Percentiles rank a stretch among this genome's conserved stretches.
phyloP scores from a whole-genome alignment of 2,329 filamentous ascomycete genomes.

The Colletotrichum plurivorum region DNA sequence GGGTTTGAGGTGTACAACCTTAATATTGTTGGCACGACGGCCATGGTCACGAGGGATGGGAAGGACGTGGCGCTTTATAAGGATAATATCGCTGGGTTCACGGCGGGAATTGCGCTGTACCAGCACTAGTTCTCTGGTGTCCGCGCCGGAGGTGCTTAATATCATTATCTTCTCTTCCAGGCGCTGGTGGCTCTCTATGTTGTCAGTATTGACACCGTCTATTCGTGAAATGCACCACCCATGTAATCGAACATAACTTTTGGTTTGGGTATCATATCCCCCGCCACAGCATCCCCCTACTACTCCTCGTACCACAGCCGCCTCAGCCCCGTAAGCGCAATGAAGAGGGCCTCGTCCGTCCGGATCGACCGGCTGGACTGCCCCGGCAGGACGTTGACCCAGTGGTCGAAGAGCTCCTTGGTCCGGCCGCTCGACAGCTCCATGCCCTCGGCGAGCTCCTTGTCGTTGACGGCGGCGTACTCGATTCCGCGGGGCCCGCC shows the following conservation, averaged over 20 bases:
- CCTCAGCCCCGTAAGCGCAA: conserved; percentile 79
- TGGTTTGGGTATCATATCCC: conserved; percentile 36
- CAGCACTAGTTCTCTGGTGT: too few species aligned
- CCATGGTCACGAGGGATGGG: conserved; percentile 57
- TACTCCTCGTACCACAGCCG: conserved; percentile 64
- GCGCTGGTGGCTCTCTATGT: too few species aligned
- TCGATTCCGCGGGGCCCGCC: conserved; percentile 87
- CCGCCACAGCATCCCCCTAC: conserved; percentile 23
- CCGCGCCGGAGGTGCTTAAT: conserved; percentile 1
- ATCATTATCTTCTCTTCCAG: too few species aligned
- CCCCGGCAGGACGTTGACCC: conserved; percentile 84
- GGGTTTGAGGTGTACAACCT: conserved; percentile 58
- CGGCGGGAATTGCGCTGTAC: conserved; percentile 54
- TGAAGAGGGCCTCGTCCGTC: conserved; percentile 86
- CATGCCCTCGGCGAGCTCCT: conserved; percentile 65
- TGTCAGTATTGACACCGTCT: too few species aligned
- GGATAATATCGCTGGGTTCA: conserved; percentile 57
- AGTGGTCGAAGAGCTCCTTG: conserved; percentile 83
- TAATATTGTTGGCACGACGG: conserved; percentile 59
- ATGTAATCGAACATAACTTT: conserved; percentile 21
- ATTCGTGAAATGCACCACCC: background rate
- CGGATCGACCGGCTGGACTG: conserved; percentile 87
- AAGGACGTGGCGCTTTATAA: conserved; percentile 51
- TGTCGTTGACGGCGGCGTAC: conserved; percentile 76
- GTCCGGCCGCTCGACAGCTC: conserved; percentile 73